Evolutionary conservation across 352 stramenopile species (phyloP).

Genomic region (Phytophthora fragariae): DNA sequence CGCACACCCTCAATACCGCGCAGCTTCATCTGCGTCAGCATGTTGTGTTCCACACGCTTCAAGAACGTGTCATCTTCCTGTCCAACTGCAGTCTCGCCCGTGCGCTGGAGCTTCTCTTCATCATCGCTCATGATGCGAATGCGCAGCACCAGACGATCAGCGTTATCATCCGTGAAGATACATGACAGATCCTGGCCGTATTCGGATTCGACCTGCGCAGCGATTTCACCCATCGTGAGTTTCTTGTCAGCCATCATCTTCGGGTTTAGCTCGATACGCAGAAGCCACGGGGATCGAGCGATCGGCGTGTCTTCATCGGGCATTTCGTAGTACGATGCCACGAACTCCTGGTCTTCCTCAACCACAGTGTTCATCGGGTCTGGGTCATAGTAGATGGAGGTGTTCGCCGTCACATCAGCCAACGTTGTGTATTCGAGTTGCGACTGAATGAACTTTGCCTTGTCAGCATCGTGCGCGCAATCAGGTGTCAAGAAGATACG

Average conservation of each 20-base stretch:
- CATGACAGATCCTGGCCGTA: conserved; percentile 97
- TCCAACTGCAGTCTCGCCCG: conserved; percentile 85
- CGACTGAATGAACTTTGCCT: conserved; percentile 93
- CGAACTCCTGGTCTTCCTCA: conserved; percentile 97
- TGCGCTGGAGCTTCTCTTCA: conserved; percentile 86
- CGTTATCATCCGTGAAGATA: conserved; percentile 98
- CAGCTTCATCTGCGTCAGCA: conserved; percentile 97
- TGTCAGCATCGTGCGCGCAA: conserved; percentile 86
- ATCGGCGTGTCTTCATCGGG: conserved; percentile 96
- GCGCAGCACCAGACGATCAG: conserved; percentile 96
- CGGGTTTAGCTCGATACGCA: conserved; percentile 98
- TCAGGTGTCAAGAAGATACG: conserved; percentile 96
- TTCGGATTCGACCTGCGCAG: conserved; percentile 94
- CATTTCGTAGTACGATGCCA: conserved; percentile 98
- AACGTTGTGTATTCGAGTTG: conserved; percentile 98
- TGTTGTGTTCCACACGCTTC: conserved; percentile 98
- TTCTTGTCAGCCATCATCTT: conserved; percentile 98
- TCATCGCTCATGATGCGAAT: conserved; percentile 98
- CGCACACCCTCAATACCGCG: conserved; percentile 98
- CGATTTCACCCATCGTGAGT: conserved; percentile 97
- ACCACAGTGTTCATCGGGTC: conserved; percentile 98
- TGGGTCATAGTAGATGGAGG: conserved; percentile 99
- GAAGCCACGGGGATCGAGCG: conserved; percentile 96
- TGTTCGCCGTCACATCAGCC: conserved; percentile 96
- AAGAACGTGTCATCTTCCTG: conserved; percentile 97